Evolutionary conservation across 2,329 filamentous ascomycete genomes (phyloP).

Genomic region (Penicillium freii): DNA sequence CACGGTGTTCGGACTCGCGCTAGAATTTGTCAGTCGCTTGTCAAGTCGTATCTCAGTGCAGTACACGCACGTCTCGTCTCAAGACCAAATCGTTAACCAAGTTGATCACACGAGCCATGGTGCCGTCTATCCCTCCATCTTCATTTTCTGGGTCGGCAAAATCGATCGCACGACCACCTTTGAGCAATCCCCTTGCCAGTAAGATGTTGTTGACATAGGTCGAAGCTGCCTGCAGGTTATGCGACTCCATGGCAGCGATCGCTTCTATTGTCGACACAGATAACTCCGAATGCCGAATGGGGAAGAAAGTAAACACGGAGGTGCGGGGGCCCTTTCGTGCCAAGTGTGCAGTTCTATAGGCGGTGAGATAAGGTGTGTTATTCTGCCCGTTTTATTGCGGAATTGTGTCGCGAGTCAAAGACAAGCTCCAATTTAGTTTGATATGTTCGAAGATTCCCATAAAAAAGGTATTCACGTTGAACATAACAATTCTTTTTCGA

Average conservation of each 20-base stretch:
- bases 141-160: conserved; percentile 71
- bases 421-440: no score
- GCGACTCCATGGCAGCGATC: conserved; percentile 41
- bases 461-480: background rate
- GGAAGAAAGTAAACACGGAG: conserved; percentile 46
- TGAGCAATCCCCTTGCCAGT: conserved; percentile 61
- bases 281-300: conserved; percentile 32
- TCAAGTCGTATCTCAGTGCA: background rate
- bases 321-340: conserved; percentile 21
- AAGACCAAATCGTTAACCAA: conserved; percentile 91
- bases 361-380: conserved; percentile 4
- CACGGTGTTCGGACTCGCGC: conserved; percentile 86
- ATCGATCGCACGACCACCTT: conserved; percentile 63
- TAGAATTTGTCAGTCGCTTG: conserved; percentile 38
- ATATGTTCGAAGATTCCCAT: background rate
- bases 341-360: conserved; percentile 20
- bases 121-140: conserved; percentile 59
- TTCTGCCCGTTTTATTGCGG: conserved; percentile 1
- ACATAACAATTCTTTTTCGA: background rate
- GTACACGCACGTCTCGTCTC: conserved; percentile 71
- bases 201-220: conserved; percentile 65
- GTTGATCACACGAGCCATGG: conserved; percentile 85
- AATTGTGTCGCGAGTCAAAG: background rate
- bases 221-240: conserved; percentile 60
- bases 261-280: conserved; percentile 16